phyloP scores from a whole-genome alignment of 2,329 filamentous ascomycete species.

The Colletotrichum ledebouriae region DNA sequence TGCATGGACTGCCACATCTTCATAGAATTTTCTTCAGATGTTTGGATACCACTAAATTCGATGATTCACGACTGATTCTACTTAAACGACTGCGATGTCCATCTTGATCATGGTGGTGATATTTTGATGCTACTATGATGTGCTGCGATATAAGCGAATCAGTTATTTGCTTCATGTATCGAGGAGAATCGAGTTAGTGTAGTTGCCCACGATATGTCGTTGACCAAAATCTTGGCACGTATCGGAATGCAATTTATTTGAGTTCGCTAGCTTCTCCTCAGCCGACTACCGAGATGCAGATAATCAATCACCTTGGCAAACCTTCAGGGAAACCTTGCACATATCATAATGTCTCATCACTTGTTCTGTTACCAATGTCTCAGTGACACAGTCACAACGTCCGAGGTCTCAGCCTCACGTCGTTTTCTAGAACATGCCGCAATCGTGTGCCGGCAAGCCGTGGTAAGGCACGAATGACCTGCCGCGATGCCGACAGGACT shows the following conservation, averaged over 20 bases:
- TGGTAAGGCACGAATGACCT: neutral
- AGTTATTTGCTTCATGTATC: no score
- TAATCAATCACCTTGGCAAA: slow-evolving; percentile 18
- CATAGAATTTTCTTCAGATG: slow-evolving; percentile 26
- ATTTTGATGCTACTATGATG: neutral
- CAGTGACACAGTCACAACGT: no score
- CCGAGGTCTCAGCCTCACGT: no score
- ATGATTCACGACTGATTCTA: slow-evolving; percentile 8
- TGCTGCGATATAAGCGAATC: no score
- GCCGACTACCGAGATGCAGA: slow-evolving; percentile 7
- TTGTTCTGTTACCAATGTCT: neutral
- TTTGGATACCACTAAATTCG: slow-evolving; percentile 27
- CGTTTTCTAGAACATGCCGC: slow-evolving; percentile 3
- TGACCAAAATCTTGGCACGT: slow-evolving; percentile 4
- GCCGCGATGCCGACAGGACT: slow-evolving; percentile 2
- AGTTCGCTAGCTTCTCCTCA: slow-evolving; percentile 4
- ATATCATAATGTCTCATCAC: slow-evolving; percentile 4
- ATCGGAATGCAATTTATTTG: slow-evolving; percentile 19
- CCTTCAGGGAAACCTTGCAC: slow-evolving; percentile 7
- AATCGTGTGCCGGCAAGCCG: neutral
- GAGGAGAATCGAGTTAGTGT: no score
- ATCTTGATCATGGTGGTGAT: neutral
- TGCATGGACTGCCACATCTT: slow-evolving; percentile 2
- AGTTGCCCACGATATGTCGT: neutral
- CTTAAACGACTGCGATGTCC: no score